Evolutionary conservation across 495 filamentous ascomycete species (phyloP).

Genomic region (Daldinia childiae): DNA sequence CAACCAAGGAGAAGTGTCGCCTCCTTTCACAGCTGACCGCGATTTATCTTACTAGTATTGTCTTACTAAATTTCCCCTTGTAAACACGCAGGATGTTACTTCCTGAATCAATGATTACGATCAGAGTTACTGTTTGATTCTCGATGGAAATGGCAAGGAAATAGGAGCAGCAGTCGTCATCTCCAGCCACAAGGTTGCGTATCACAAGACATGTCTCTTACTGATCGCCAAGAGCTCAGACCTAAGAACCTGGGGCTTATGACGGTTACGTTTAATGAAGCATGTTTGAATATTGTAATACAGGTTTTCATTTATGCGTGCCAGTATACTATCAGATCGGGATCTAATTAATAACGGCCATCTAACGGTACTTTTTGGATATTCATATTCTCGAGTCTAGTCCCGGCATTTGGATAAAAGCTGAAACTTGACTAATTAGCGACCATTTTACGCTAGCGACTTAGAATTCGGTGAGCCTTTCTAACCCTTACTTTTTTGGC

Average conservation of each 20-base stretch:
- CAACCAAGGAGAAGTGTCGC: no score
- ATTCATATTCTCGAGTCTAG: neutral
- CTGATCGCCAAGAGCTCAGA: conserved; percentile 16
- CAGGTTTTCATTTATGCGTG: neutral
- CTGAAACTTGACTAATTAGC: neutral
- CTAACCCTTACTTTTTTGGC: neutral
- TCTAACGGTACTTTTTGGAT: neutral
- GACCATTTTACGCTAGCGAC: neutral
- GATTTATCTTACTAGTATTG: neutral
- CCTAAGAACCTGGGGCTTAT: neutral
- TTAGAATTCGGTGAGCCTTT: neutral
- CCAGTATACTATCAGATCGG: neutral
- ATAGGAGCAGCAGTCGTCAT: neutral
- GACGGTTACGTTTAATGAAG: neutral
- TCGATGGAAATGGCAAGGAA: neutral
- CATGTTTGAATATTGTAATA: neutral
- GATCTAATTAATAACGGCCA: neutral
- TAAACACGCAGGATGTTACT: neutral
- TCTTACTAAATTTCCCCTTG: neutral
- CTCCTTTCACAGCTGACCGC: neutral
- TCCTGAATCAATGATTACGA: neutral
- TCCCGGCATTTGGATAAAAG: neutral
- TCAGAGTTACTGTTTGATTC: no score
- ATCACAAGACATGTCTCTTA: neutral
- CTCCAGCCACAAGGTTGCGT: conserved; percentile 16